Percentiles rank a stretch among this genome's conserved stretches.
Conservation (phyloP, 257 asterid species). For the Lantana camara region DNA sequence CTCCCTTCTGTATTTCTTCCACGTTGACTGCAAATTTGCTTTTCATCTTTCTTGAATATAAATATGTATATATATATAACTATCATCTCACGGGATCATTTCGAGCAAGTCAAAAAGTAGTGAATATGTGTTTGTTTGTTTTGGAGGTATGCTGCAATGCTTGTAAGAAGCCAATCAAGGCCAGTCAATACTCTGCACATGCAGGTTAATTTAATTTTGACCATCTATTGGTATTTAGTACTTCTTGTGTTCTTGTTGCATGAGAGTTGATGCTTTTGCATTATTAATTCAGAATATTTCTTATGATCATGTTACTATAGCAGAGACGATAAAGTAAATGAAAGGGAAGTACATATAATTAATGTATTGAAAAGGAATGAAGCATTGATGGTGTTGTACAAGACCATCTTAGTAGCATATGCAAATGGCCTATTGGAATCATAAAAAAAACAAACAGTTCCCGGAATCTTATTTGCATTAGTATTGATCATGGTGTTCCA, state of each 20-base stretch:
- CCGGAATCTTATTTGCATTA: background rate
- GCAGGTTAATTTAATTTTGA: slow-evolving; percentile 57
- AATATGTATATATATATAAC: too few species aligned
- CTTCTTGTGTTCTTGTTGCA: slow-evolving; percentile 21
- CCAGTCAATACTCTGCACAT: slow-evolving; percentile 77
- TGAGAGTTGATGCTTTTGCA: slow-evolving; percentile 6
- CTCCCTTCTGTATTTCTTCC: background rate
- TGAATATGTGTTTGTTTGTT: slow-evolving; percentile 32
- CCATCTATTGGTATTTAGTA: slow-evolving; percentile 23
- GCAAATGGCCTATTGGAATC: too few species aligned
- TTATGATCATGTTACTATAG: slow-evolving; percentile 1
- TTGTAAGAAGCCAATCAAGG: slow-evolving; percentile 91
- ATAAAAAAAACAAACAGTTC: too few species aligned
- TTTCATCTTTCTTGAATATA: background rate
- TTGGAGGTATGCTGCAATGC: slow-evolving; percentile 91
- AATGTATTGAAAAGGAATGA: background rate
- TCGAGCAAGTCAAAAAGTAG: slow-evolving; percentile 25
- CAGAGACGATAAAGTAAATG: slow-evolving; percentile 19
- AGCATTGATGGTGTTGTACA: slow-evolving; percentile 7
- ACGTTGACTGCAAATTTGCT: background rate
- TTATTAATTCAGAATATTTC: slow-evolving; percentile 8
- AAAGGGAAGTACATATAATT: too few species aligned
- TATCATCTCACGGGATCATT: slow-evolving; percentile 9
- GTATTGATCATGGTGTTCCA: slow-evolving; percentile 12
- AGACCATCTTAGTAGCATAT: background rate